Percentiles rank a stretch among this genome's conserved stretches.
Conservation (phyloP, 2,329 filamentous ascomycete species). For the Aspergillus terreus region DNA sequence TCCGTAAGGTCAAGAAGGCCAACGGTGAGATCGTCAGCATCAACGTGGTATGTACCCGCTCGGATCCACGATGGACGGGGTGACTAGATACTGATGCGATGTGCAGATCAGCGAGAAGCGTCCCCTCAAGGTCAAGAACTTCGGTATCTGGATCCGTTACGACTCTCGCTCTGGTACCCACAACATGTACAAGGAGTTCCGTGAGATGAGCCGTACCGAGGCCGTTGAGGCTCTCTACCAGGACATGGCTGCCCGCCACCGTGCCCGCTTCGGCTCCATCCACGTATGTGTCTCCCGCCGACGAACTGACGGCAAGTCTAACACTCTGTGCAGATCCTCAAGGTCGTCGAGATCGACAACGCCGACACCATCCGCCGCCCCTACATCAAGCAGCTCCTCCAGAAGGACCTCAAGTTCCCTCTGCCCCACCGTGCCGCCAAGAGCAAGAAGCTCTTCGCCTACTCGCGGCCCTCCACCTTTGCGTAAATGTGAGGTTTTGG, state of each 20-base stretch:
- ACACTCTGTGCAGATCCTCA: slow-evolving; percentile 70
- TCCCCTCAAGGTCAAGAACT: slow-evolving; percentile 99
- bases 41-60: slow-evolving; percentile 71
- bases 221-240: slow-evolving; percentile 97
- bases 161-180: slow-evolving; percentile 99
- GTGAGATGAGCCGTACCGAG: slow-evolving; percentile 93
- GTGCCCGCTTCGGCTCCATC: slow-evolving; percentile 94
- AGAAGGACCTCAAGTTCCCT: slow-evolving; percentile 96
- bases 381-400: slow-evolving; percentile 98
- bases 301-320: slow-evolving; percentile 6
- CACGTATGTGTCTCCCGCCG: slow-evolving; percentile 66
- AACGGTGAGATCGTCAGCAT: slow-evolving; percentile 98
- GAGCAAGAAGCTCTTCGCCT: slow-evolving; percentile 88
- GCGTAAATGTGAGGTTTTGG: slow-evolving; percentile 64
- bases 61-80: not conserved
- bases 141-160: slow-evolving; percentile 99
- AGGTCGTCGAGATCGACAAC: slow-evolving; percentile 97
- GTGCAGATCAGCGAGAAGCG: slow-evolving; percentile 94
- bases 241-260: slow-evolving; percentile 99
- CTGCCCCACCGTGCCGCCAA: slow-evolving; percentile 93
- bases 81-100: slow-evolving; percentile 4
- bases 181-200: slow-evolving; percentile 99
- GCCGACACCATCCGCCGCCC: slow-evolving; percentile 90
- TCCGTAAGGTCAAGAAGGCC: slow-evolving; percentile 99
- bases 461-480: slow-evolving; percentile 94